Percentiles rank a stretch among this genome's conserved stretches.
phyloP scores from a whole-genome alignment of 2,329 filamentous ascomycete genomes.

The Chaetothyriales sp. region DNA sequence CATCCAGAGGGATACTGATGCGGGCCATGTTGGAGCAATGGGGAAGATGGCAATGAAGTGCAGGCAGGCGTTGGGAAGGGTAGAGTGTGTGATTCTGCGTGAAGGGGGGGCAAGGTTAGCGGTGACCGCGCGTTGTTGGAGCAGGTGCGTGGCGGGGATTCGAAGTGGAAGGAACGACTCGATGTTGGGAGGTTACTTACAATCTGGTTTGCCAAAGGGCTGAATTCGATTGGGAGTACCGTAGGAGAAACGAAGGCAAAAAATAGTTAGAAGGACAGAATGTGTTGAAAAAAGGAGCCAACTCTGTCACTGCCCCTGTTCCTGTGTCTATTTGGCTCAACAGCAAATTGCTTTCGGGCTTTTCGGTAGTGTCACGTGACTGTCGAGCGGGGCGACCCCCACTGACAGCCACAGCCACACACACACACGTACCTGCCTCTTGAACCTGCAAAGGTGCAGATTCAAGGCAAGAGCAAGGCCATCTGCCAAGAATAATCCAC shows the following conservation, averaged over 20 bases:
- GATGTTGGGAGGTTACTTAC: not conserved
- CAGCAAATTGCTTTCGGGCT: not conserved
- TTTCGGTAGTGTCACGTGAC: not conserved
- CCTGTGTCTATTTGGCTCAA: not conserved
- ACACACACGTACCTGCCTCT: not conserved
- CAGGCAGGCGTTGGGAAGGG: not conserved
- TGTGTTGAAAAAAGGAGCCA: not conserved
- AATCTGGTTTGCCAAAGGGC: not conserved
- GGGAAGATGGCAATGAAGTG: not conserved
- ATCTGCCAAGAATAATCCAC: not conserved
- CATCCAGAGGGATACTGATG: constrained; percentile 84
- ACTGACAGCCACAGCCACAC: constrained; percentile 2
- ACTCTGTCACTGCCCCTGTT: not conserved
- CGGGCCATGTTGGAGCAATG: constrained; percentile 49
- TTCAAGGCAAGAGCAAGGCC: not conserved
- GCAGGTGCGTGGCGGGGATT: not conserved
- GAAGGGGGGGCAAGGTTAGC: not conserved
- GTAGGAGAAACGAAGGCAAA: not conserved
- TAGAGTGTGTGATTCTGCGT: not conserved
- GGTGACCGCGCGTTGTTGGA: not conserved
- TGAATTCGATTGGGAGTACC: not conserved
- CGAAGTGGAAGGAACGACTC: not conserved
- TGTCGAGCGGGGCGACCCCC: not conserved
- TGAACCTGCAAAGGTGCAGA: constrained; percentile 1
- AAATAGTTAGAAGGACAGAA: not conserved